phyloP scores from a whole-genome alignment of 306 rosid genomes.

The Medicago ruthenica region DNA sequence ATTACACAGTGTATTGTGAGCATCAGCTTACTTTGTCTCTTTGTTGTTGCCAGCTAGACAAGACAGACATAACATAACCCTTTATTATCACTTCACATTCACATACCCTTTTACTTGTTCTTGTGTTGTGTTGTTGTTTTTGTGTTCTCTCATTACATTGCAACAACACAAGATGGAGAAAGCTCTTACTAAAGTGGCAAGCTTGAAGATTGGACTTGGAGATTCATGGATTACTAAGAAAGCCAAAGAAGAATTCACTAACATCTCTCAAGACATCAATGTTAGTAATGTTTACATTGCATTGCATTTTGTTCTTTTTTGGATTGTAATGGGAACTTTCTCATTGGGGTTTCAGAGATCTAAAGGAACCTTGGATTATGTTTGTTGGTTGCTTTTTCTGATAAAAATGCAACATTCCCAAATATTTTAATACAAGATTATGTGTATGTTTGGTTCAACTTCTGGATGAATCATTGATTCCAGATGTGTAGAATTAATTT shows the following conservation, averaged over 20 bases:
- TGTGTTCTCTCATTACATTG: background rate
- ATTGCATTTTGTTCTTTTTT: slow-evolving; percentile 9
- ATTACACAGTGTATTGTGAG: slow-evolving; percentile 35
- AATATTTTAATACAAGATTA: slow-evolving; percentile 25
- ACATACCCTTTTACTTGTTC: slow-evolving; percentile 12
- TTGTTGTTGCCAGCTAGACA: slow-evolving; percentile 42
- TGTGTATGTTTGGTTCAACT: background rate
- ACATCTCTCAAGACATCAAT: slow-evolving; percentile 74
- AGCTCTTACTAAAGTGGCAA: slow-evolving; percentile 81
- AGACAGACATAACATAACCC: slow-evolving; percentile 18
- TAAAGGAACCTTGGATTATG: slow-evolving; percentile 1
- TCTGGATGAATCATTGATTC: background rate
- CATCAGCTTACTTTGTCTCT: slow-evolving; percentile 55
- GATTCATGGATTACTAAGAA: slow-evolving; percentile 87
- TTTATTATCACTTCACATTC: slow-evolving; percentile 24
- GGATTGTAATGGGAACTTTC: slow-evolving; percentile 24
- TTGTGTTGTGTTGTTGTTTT: background rate
- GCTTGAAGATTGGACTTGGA: slow-evolving; percentile 77
- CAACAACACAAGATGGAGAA: slow-evolving; percentile 66
- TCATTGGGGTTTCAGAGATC: slow-evolving; percentile 53
- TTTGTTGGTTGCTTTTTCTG: background rate
- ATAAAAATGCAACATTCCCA: background rate
- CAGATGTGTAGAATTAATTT: background rate
- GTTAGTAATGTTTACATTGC: slow-evolving; percentile 52
- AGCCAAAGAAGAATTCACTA: slow-evolving; percentile 87